A percentile compares a stretch with the other conserved stretches of the same genome.
These are phyloP conservation scores for Seminavis robusta DNA, from an alignment of 108 stramenopile genomes.

Conservation along the genomic window DNA sequence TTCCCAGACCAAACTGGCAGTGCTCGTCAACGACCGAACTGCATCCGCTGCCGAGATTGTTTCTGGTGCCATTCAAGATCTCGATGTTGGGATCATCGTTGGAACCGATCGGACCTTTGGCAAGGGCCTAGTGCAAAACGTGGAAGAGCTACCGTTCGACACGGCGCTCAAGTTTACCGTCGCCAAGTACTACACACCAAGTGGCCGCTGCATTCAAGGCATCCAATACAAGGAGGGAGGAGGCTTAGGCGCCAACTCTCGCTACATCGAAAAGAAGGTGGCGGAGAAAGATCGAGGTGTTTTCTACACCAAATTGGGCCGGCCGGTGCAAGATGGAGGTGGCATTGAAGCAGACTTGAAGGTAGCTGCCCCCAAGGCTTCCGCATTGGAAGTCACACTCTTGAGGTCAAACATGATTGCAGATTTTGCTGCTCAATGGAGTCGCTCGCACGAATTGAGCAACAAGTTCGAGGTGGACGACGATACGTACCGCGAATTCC, in stretches of 20 bases:
- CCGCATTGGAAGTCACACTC: slow-evolving; percentile 83
- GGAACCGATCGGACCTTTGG: slow-evolving; percentile 92
- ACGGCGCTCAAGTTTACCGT: slow-evolving; percentile 95
- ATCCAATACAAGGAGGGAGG: slow-evolving; percentile 84
- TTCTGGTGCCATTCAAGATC: slow-evolving; percentile 94
- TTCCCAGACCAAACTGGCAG: slow-evolving; percentile 82
- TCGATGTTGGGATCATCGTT: slow-evolving; percentile 92
- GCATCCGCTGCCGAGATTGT: slow-evolving; percentile 96
- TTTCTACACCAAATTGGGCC: slow-evolving; percentile 73
- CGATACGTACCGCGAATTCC: slow-evolving; percentile 66
- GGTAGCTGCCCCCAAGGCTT: slow-evolving; percentile 77
- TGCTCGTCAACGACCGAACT: slow-evolving; percentile 86
- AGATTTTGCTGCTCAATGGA: slow-evolving; percentile 88
- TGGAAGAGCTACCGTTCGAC: slow-evolving; percentile 81
- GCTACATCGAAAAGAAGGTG: slow-evolving; percentile 55
- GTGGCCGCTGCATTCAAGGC: slow-evolving; percentile 88
- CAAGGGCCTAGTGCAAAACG: slow-evolving; percentile 98
- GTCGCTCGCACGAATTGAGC: slow-evolving; percentile 58
- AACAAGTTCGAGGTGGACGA: slow-evolving; percentile 80
- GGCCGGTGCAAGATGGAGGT: slow-evolving; percentile 87
- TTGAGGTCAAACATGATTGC: slow-evolving; percentile 65
- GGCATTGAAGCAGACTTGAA: slow-evolving; percentile 91
- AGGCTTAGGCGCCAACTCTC: slow-evolving; percentile 25
- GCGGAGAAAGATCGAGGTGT: slow-evolving; percentile 60
- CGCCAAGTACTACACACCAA: slow-evolving; percentile 97